These are phyloP conservation scores for Chalciporus pseudorubinellus DNA, from an alignment of 768 basidiomycete genomes.

Conservation along the genomic window DNA sequence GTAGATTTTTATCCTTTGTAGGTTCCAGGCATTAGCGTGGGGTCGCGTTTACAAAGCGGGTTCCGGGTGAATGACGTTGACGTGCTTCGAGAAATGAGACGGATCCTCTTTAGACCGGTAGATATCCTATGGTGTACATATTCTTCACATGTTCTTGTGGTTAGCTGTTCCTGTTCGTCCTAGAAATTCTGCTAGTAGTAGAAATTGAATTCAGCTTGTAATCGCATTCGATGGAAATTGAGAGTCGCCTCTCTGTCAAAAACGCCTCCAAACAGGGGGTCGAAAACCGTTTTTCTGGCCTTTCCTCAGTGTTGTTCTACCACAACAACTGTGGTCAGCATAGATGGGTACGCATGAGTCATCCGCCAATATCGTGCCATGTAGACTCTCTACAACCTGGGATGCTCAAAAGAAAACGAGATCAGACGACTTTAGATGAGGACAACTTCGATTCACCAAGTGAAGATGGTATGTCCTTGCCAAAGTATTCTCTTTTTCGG, in stretches of 20 bases:
- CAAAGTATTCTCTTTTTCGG: not conserved
- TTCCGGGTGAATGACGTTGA: constrained; percentile 18
- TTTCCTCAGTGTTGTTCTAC: no score
- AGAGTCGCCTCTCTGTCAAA: no score
- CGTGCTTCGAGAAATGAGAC: no score
- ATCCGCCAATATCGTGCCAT: constrained; percentile 14
- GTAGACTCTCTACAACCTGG: constrained; percentile 14
- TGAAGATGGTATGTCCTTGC: constrained; percentile 19
- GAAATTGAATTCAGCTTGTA: no score
- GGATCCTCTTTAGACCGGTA: not conserved
- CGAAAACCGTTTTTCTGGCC: no score
- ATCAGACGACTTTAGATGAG: constrained; percentile 8
- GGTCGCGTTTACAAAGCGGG: constrained; percentile 57
- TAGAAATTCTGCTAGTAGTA: no score
- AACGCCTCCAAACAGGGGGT: no score
- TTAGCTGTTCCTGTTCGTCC: not conserved
- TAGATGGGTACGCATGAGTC: constrained; percentile 27
- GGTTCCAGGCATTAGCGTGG: constrained; percentile 52
- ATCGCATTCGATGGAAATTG: no score
- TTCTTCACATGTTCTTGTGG: not conserved
- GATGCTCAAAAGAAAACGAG: constrained; percentile 8
- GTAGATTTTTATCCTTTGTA: constrained; percentile 5
- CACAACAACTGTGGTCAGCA: not conserved
- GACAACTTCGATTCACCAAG: constrained; percentile 10
- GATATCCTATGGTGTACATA: not conserved